Evolutionary conservation across 2,329 filamentous ascomycete species (phyloP).

Genomic region (Pyrenophora graminea): DNA sequence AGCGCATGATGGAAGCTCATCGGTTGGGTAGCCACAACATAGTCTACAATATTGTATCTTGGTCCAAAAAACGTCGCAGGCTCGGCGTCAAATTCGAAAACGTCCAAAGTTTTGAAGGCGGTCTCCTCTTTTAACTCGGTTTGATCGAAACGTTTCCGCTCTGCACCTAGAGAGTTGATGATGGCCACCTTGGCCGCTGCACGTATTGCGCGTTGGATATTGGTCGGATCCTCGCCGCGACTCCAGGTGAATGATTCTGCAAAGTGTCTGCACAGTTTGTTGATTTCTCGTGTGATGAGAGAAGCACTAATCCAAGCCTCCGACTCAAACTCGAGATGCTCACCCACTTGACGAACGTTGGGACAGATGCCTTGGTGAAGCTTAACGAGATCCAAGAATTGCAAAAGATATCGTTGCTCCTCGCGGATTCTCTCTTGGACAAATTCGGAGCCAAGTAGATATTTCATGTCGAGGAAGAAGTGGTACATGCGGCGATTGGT

Average conservation of each 20-base stretch:
- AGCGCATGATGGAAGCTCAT: slow-evolving; percentile 98
- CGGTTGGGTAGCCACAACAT: slow-evolving; percentile 82
- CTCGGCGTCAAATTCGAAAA: slow-evolving; percentile 75
- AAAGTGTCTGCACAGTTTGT: slow-evolving; percentile 85
- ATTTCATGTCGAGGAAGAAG: slow-evolving; percentile 93
- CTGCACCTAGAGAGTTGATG: slow-evolving; percentile 84
- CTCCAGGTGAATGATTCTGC: slow-evolving; percentile 80
- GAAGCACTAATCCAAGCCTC: slow-evolving; percentile 98
- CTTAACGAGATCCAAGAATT: slow-evolving; percentile 94
- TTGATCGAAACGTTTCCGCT: slow-evolving; percentile 81
- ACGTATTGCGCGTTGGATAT: slow-evolving; percentile 72
- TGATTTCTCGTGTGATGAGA: slow-evolving; percentile 91
- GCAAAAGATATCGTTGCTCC: slow-evolving; percentile 85
- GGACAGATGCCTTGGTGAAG: slow-evolving; percentile 97
- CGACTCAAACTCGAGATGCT: slow-evolving; percentile 97
- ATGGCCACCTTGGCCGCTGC: slow-evolving; percentile 82
- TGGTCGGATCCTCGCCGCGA: slow-evolving; percentile 65
- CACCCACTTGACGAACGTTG: slow-evolving; percentile 86
- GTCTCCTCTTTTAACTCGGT: slow-evolving; percentile 87
- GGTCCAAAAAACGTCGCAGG: slow-evolving; percentile 34
- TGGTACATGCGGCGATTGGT: slow-evolving; percentile 96
- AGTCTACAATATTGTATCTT: slow-evolving; percentile 71
- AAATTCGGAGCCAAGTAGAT: slow-evolving; percentile 84
- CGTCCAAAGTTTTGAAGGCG: slow-evolving; percentile 74
- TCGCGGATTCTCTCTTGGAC: slow-evolving; percentile 82